Percentiles rank a stretch among this genome's conserved stretches.
phyloP scores from a whole-genome alignment of 306 rosid species.

The Quillaja saponaria region DNA sequence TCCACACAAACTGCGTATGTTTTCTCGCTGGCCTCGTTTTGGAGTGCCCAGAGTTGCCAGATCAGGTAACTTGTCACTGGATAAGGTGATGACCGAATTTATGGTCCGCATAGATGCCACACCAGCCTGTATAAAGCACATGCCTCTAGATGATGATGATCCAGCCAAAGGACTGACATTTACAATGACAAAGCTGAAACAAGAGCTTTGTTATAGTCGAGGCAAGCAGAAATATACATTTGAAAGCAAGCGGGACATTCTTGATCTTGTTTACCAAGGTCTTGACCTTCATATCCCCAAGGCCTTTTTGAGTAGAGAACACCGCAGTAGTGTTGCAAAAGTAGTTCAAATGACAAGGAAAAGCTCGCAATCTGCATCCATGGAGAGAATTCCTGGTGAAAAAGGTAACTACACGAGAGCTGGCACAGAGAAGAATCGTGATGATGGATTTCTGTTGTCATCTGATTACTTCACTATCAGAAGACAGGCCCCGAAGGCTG shows the following conservation, averaged over 20 bases:
- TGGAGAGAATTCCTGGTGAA: slow-evolving; percentile 59
- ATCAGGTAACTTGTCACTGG: slow-evolving; percentile 93
- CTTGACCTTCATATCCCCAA: slow-evolving; percentile 85
- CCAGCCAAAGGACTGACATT: slow-evolving; percentile 96
- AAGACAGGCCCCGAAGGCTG: slow-evolving; percentile 93
- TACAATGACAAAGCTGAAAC: slow-evolving; percentile 73
- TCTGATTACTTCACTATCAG: slow-evolving; percentile 98
- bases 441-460: slow-evolving; percentile 86
- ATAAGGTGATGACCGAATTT: slow-evolving; percentile 98
- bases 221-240: slow-evolving; percentile 92
- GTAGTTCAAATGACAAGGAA: slow-evolving; percentile 75
- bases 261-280: slow-evolving; percentile 95
- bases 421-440: slow-evolving; percentile 77
- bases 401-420: slow-evolving; percentile 44
- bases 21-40: slow-evolving; percentile 97
- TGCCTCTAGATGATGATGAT: slow-evolving; percentile 94
- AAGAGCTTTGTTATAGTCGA: slow-evolving; percentile 78
- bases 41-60: slow-evolving; percentile 76
- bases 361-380: slow-evolving; percentile 61
- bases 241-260: slow-evolving; percentile 82
- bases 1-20: slow-evolving; percentile 92
- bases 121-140: slow-evolving; percentile 74
- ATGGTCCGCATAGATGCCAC: slow-evolving; percentile 87
- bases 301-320: slow-evolving; percentile 66
- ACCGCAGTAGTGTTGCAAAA: slow-evolving; percentile 66